phyloP scores from a whole-genome alignment of 805 yeast genomes.

The Isabelozyma heimii region DNA sequence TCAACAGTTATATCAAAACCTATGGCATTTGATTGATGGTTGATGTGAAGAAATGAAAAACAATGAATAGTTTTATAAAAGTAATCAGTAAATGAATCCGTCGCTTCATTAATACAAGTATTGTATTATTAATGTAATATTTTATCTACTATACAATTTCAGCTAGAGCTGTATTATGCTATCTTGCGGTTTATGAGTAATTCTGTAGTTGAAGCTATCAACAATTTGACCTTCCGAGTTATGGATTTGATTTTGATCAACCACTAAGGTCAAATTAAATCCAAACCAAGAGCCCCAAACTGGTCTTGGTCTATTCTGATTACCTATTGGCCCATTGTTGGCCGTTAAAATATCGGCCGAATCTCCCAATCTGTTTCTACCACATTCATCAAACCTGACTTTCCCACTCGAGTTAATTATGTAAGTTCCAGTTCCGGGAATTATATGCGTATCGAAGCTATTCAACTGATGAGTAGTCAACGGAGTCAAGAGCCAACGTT shows the following conservation, averaged over 20 bases:
- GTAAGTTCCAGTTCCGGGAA: constrained; percentile 60
- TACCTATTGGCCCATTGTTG: constrained; percentile 1
- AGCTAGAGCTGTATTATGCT: constrained; percentile 27
- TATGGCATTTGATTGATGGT: constrained; percentile 8
- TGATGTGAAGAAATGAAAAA: background rate
- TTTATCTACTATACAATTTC: constrained; percentile 4
- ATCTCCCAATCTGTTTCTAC: constrained; percentile 63
- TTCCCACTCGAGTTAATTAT: constrained; percentile 55
- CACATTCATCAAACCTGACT: constrained; percentile 75
- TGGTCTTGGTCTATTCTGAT: constrained; percentile 33
- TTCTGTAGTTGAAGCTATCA: constrained; percentile 61
- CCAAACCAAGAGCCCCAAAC: constrained; percentile 75
- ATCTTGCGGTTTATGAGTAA: constrained; percentile 62
- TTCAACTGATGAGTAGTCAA: constrained; percentile 59
- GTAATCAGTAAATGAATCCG: background rate
- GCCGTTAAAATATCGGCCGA: constrained; percentile 48
- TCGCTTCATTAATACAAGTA: background rate
- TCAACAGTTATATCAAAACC: constrained; percentile 26
- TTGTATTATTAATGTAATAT: background rate
- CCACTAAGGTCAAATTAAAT: constrained; percentile 54
- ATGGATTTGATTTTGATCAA: constrained; percentile 47
- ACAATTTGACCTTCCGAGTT: constrained; percentile 46
- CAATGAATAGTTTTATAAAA: too few species aligned
- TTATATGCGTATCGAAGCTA: constrained; percentile 63
- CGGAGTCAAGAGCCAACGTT: constrained; percentile 57